Evolutionary conservation across 73 alveolate species (phyloP).

Genomic region (Blepharisma stoltei): DNA sequence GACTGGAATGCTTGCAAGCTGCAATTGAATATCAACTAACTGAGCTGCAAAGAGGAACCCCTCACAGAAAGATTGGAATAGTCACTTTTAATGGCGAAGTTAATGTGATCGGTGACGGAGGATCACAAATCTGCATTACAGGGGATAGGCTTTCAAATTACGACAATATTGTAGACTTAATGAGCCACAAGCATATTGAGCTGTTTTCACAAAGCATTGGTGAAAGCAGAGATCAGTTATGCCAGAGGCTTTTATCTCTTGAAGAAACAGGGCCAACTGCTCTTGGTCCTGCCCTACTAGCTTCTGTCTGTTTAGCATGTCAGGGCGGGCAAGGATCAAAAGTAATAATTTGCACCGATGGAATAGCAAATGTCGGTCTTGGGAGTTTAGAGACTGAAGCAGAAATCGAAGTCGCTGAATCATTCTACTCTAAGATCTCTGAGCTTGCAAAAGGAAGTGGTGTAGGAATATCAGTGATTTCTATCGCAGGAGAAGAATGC

Average conservation of each 20-base stretch:
- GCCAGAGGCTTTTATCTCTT: slow-evolving; percentile 45
- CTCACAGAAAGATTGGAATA: slow-evolving; percentile 85
- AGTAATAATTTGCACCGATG: slow-evolving; percentile 93
- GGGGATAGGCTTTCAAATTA: slow-evolving; percentile 74
- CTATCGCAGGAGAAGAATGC: slow-evolving; percentile 90
- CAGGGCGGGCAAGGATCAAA: slow-evolving; percentile 82
- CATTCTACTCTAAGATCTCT: slow-evolving; percentile 68
- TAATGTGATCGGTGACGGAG: slow-evolving; percentile 85
- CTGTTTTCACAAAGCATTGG: slow-evolving; percentile 54
- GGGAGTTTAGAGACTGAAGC: slow-evolving; percentile 66
- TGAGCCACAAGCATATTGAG: slow-evolving; percentile 39
- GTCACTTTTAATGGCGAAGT: slow-evolving; percentile 88
- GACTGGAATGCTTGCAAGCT: slow-evolving; percentile 87
- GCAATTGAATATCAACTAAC: slow-evolving; percentile 78
- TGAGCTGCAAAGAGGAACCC: slow-evolving; percentile 58
- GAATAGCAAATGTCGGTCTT: slow-evolving; percentile 92
- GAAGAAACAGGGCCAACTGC: slow-evolving; percentile 93
- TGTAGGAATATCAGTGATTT: slow-evolving; percentile 62
- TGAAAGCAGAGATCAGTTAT: slow-evolving; percentile 49
- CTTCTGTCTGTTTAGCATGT: slow-evolving; percentile 71
- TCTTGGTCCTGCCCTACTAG: slow-evolving; percentile 85
- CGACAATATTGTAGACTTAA: slow-evolving; percentile 48
- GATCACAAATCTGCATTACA: slow-evolving; percentile 51
- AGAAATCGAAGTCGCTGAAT: slow-evolving; percentile 35
- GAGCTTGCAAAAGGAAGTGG: slow-evolving; percentile 76